phyloP scores from a whole-genome alignment of 1,284 basidiomycete species.

The Cryptococcus neoformans region DNA sequence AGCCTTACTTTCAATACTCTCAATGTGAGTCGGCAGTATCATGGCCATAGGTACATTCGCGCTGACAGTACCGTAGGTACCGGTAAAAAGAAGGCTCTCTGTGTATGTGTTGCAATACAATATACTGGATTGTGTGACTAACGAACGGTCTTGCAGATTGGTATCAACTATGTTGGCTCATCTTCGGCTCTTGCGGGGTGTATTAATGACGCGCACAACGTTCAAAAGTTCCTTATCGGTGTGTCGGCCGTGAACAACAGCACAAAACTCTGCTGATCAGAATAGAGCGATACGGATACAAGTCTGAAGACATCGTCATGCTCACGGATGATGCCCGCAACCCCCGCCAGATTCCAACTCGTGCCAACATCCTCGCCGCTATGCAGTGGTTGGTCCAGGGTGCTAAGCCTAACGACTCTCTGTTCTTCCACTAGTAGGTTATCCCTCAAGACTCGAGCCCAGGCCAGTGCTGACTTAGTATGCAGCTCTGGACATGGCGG shows the following conservation, averaged over 20 bases:
- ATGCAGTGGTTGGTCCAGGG: conserved; percentile 84
- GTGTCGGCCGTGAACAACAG: conserved; percentile 6
- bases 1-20: conserved; percentile 75
- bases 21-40: conserved; percentile 54
- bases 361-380: conserved; percentile 75
- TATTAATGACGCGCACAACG: conserved; percentile 82
- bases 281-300: conserved; percentile 62
- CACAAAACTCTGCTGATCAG: neutral
- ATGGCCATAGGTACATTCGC: conserved; percentile 9
- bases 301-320: conserved; percentile 76
- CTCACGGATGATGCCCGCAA: conserved; percentile 73
- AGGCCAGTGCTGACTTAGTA: neutral
- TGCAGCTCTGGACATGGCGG: conserved; percentile 68
- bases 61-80: conserved; percentile 33
- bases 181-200: conserved; percentile 58
- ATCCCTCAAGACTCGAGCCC: neutral
- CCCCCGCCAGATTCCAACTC: conserved; percentile 66
- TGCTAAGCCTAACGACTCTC: conserved; percentile 75
- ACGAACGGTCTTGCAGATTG: conserved; percentile 25
- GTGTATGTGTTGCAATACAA: conserved; percentile 18
- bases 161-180: conserved; percentile 46
- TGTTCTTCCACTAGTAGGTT: conserved; percentile 74
- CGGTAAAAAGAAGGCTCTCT: conserved; percentile 72
- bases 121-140: neutral
- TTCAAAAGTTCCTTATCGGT: conserved; percentile 69